Conservation (phyloP, 805 yeast species). For the Suhomyces pyralidae region DNA sequence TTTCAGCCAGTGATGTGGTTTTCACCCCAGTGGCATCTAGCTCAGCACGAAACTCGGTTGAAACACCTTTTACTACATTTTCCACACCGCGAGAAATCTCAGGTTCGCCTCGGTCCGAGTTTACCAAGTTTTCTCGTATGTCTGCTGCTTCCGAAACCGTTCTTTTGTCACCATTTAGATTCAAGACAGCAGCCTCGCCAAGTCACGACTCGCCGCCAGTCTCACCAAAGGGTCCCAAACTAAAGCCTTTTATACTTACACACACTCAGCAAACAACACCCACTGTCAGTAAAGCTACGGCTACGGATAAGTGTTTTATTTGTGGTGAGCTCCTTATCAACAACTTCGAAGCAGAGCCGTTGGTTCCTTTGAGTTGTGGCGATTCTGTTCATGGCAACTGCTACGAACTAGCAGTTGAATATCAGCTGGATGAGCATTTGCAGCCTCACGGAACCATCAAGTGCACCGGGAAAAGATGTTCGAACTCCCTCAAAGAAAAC, state of each 20-base stretch:
- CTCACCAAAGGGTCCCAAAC: not conserved
- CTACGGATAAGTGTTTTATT: slow-evolving; percentile 36
- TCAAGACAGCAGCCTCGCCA: not conserved
- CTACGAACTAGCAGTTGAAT: slow-evolving; percentile 31
- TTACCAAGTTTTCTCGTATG: not conserved
- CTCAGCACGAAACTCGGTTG: not conserved
- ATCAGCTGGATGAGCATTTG: slow-evolving; percentile 1
- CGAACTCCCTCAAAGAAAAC: not conserved
- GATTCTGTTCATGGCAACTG: slow-evolving; percentile 62
- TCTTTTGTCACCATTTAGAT: not conserved
- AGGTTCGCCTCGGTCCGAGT: not conserved
- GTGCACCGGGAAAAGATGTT: not conserved
- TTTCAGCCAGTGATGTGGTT: not conserved
- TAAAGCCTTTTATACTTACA: not conserved
- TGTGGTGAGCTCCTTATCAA: slow-evolving; percentile 52
- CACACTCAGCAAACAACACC: not conserved
- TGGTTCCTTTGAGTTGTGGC: slow-evolving; percentile 51
- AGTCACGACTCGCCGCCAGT: not conserved
- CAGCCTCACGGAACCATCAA: not conserved
- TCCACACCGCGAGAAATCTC: not conserved
- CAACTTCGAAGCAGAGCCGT: slow-evolving; percentile 42
- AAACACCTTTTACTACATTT: not conserved
- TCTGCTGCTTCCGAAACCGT: not conserved
- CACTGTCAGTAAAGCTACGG: not conserved
- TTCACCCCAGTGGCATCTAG: not conserved